These are phyloP conservation scores for Boletus sp. DNA, from an alignment of 1,284 basidiomycete species.

Conservation along the genomic window DNA sequence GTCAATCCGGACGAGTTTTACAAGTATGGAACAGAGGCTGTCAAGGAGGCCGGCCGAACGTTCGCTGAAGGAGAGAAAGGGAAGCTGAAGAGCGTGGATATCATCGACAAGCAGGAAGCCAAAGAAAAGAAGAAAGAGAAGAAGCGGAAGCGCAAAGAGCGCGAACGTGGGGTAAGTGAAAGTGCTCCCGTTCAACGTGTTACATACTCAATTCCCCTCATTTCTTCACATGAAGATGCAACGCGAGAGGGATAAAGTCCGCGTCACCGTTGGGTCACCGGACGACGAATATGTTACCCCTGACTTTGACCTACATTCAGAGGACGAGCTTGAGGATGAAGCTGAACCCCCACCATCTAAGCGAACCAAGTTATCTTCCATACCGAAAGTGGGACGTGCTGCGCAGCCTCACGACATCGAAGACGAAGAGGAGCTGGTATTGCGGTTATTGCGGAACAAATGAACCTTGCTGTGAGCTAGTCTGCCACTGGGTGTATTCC, in stretches of 20 bases:
- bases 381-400: conserved; percentile 3
- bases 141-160: conserved; percentile 85
- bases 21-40: conserved; percentile 54
- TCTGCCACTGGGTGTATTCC: conserved; percentile 3
- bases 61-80: conserved; percentile 73
- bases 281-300: conserved; percentile 69
- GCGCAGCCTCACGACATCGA: conserved; percentile 32
- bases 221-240: conserved; percentile 21
- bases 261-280: conserved; percentile 33
- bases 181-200: neutral
- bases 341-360: conserved; percentile 38
- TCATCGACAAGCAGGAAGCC: conserved; percentile 77
- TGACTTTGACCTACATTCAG: conserved; percentile 58
- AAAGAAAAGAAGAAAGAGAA: conserved; percentile 86
- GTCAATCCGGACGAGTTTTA: conserved; percentile 70
- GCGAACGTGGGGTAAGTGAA: conserved; percentile 50
- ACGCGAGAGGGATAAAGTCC: conserved; percentile 17
- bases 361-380: conserved; percentile 30
- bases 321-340: conserved; percentile 39
- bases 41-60: conserved; percentile 59
- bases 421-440: conserved; percentile 52
- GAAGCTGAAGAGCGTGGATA: conserved; percentile 69
- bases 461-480: conserved; percentile 14
- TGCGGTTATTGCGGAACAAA: conserved; percentile 39
- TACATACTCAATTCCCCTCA: conserved; percentile 1